Percentiles rank a stretch among this genome's conserved stretches.
Conservation (phyloP, 208 protist species). For the Leishmania major region DNA sequence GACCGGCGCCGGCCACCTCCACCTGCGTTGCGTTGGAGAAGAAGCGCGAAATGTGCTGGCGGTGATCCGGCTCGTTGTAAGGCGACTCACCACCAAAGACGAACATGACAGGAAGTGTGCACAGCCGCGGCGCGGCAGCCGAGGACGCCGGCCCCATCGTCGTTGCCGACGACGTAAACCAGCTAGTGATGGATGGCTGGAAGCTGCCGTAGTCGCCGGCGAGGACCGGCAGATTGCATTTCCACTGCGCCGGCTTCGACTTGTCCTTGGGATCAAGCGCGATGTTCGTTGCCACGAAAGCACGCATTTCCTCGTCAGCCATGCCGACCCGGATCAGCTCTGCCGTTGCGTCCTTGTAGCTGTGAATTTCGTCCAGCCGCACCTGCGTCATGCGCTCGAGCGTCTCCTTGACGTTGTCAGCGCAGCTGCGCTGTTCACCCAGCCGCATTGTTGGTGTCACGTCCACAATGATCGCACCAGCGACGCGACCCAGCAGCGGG, state of each 20-base stretch:
- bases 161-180: constrained; percentile 32
- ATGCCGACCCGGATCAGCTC: constrained; percentile 70
- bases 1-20: constrained; percentile 64
- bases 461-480: constrained; percentile 80
- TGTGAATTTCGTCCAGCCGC: constrained; percentile 54
- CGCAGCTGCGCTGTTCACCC: constrained; percentile 22
- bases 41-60: constrained; percentile 44
- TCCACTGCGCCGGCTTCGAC: constrained; percentile 38
- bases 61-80: constrained; percentile 60
- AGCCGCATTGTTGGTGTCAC: constrained; percentile 56
- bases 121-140: constrained; percentile 21
- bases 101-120: constrained; percentile 78
- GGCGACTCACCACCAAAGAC: constrained; percentile 84
- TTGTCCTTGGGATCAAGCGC: constrained; percentile 29
- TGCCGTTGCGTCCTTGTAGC: constrained; percentile 40
- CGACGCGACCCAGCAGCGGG: constrained; percentile 39
- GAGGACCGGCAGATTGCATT: constrained; percentile 65
- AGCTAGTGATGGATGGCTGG: constrained; percentile 51
- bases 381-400: constrained; percentile 65
- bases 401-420: constrained; percentile 37
- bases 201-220: constrained; percentile 47
- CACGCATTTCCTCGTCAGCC: constrained; percentile 59
- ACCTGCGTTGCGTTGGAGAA: constrained; percentile 71
- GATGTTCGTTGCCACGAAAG: constrained; percentile 84
- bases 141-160: not conserved